Evolutionary conservation across 2,329 filamentous ascomycete genomes (phyloP), one percentile per base, ranked within the genome.

Genomic region (Drechslerella coelobrocha): DNA sequence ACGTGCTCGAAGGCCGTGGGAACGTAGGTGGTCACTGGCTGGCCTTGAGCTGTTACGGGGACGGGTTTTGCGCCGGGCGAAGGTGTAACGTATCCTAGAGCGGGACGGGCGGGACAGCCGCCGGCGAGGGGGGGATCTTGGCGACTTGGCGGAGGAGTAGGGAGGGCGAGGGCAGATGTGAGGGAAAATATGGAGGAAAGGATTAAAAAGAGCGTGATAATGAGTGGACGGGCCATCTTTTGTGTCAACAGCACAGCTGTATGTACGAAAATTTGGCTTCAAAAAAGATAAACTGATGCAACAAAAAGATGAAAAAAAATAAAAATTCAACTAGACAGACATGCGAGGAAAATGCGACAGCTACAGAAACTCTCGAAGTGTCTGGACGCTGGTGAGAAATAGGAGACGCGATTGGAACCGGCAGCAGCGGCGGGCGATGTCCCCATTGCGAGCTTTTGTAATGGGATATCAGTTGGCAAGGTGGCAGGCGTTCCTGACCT

Each of bases 181-280:
- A 56, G 27, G n/a, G 63, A 50, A 8, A 60, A 48, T 5, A 68
- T 55, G 17, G 39, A n/a, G n/a, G n/a, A n/a, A n/a, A n/a, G n/a
- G n/a, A n/a, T 39, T 9, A 53, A 51, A 56, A 68, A 5, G 10
- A 68, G 17, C n/a, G 39, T 31, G 6, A 50, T 41, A 68, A 68
- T 41, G 55, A 68, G 55, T 45, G 55, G 56, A 68, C 26, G 39
- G 17, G 39, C 43, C 55, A 68, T 68, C 17, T n/a, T n/a, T 47
- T 68, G 48, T 19, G 24, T 50, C 50, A 23, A 51, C 63, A 68
- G 63, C 62, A 37, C 62, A 54, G 62, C 62, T 68, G 62, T 17
- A 34, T 9, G 9, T 14, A 57, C 17, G n/a, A n/a, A 27, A 21
- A 17, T 47, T 41, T 48, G 14, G 17, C 31, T 41, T 29, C 26